Conservation (phyloP, 768 basidiomycete genomes). For the Mycena chlorophos region DNA sequence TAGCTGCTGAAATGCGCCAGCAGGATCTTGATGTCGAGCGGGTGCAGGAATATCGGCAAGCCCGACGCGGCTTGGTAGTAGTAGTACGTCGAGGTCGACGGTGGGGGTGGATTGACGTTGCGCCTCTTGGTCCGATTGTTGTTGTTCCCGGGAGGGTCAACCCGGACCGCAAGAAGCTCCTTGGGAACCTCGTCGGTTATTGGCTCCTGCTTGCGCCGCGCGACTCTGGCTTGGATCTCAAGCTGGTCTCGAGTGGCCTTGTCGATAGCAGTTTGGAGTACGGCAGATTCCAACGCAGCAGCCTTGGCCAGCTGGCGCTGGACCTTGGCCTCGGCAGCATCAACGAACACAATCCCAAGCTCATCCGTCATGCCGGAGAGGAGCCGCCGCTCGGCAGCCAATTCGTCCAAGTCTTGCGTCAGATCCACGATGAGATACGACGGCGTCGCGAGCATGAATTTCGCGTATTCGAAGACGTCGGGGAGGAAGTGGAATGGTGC, state of each 20-base stretch:
- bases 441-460: constrained; percentile 96
- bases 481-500: constrained; percentile 96
- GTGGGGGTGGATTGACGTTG: constrained; percentile 84
- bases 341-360: constrained; percentile 77
- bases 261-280: constrained; percentile 64
- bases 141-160: constrained; percentile 32
- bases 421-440: constrained; percentile 78
- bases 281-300: constrained; percentile 66
- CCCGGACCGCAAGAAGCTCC: constrained; percentile 55
- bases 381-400: constrained; percentile 67
- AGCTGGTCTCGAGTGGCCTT: constrained; percentile 58
- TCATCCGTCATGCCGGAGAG: constrained; percentile 71
- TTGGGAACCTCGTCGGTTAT: constrained; percentile 48
- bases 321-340: constrained; percentile 74
- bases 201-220: constrained; percentile 32
- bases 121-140: constrained; percentile 61
- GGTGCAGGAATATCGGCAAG: constrained; percentile 88
- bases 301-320: constrained; percentile 81
- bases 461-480: constrained; percentile 82
- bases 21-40: constrained; percentile 92
- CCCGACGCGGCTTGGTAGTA: constrained; percentile 96
- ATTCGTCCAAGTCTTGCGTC: constrained; percentile 66
- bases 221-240: constrained; percentile 51
- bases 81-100: constrained; percentile 87
- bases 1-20: constrained; percentile 82